Conservation (phyloP, 83 land plant genomes). For the Isoetes engelmannii region DNA sequence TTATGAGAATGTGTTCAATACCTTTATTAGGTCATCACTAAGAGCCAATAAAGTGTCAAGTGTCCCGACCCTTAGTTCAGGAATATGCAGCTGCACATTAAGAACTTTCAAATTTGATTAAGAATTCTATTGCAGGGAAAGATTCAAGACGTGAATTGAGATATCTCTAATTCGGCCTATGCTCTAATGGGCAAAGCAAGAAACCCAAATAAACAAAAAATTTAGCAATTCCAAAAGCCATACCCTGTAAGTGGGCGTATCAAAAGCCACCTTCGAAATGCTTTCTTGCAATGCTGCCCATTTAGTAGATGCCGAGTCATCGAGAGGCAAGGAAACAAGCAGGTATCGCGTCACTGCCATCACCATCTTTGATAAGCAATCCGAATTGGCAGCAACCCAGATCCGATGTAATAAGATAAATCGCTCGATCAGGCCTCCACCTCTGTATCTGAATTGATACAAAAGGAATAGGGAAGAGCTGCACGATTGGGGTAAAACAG, state of each 20-base stretch:
- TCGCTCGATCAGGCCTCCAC: too few relatives aligned
- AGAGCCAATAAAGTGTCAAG: conserved; percentile 81
- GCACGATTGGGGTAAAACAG: too few relatives aligned
- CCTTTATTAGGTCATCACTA: conserved; percentile 91
- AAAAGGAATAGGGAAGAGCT: too few relatives aligned
- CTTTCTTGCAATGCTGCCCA: conserved; percentile 67
- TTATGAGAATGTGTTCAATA: conserved; percentile 15
- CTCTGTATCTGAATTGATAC: too few relatives aligned
- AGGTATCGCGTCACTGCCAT: conserved; percentile 45
- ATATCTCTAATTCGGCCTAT: not conserved
- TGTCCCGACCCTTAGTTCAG: conserved; percentile 87
- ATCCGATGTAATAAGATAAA: too few relatives aligned
- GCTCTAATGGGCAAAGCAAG: not conserved
- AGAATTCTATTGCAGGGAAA: conserved; percentile 8
- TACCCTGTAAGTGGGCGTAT: conserved; percentile 88
- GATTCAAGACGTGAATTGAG: not conserved
- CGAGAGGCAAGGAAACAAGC: conserved; percentile 76
- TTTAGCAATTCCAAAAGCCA: not conserved
- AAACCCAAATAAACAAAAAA: conserved; percentile 2
- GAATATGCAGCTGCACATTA: conserved; percentile 58
- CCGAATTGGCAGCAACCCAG: too few relatives aligned
- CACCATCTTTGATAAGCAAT: not conserved
- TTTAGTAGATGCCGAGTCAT: conserved; percentile 39
- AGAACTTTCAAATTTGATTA: not conserved
- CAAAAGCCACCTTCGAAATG: conserved; percentile 83